phyloP scores from a whole-genome alignment of 768 basidiomycete genomes.

The Lentinula sp. region DNA sequence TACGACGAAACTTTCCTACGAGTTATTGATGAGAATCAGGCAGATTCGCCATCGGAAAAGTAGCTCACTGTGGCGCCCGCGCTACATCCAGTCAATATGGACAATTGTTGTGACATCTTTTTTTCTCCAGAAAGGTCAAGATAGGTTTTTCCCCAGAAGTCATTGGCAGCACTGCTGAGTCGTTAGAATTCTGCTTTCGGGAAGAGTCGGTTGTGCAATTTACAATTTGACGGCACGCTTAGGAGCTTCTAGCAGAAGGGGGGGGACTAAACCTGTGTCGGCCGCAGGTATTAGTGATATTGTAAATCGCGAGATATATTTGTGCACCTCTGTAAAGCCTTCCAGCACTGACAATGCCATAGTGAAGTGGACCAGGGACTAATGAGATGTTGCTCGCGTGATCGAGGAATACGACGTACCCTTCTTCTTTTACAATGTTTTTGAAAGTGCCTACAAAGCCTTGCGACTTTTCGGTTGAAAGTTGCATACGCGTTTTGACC shows the following conservation, averaged over 20 bases:
- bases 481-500: constrained; percentile 98
- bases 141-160: constrained; percentile 92
- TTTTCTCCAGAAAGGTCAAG: constrained; percentile 53
- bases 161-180: constrained; percentile 67
- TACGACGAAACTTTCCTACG: constrained; percentile 81
- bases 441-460: constrained; percentile 82
- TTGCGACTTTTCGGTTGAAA: constrained; percentile 78
- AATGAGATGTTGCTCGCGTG: constrained; percentile 25
- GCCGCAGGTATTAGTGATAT: not conserved
- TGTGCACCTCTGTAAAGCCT: constrained; percentile 79
- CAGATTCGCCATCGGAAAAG: not conserved
- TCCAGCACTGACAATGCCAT: constrained; percentile 43
- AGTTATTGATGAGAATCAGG: not conserved
- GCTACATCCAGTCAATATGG: constrained; percentile 84
- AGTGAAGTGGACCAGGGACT: not conserved
- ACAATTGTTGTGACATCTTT: constrained; percentile 87
- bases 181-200: constrained; percentile 4
- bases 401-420: constrained; percentile 43
- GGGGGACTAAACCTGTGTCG: constrained; percentile 79
- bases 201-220: constrained; percentile 16
- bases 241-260: constrained; percentile 91
- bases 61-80: constrained; percentile 78
- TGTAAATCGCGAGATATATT: not conserved
- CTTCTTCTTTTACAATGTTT: constrained; percentile 84
- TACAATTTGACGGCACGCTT: constrained; percentile 97